Base-by-base conservation (phyloP, 1,284 basidiomycete species). In the Rhodotorula sp. region DNA sequence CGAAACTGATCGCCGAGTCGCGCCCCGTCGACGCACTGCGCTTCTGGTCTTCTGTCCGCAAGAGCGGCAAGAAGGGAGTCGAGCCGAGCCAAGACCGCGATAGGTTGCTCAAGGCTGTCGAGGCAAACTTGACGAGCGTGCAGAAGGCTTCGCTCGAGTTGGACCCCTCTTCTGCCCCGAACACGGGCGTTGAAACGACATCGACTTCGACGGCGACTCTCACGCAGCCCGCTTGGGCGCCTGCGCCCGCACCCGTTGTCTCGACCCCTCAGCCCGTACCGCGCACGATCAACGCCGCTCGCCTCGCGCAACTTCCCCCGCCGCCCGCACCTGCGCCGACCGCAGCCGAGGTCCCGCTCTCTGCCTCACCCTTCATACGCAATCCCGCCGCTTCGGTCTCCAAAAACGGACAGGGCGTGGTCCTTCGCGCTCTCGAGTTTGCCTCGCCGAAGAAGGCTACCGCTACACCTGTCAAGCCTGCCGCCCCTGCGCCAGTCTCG, bases 191-290 rank as follows among this genome's bases (percentile, higher is more conserved):
- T n/a, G 37, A 5, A 31, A 26, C 22, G 16, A 44, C 40, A 4
- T n/a, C 26, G 13, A 7, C 40, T 5, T 59, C 64, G n/a, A n/a
- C 63, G 13, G 30, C 62, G 26, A 53, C 50, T 20, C 54, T 74
- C 48, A 69, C 71, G 7, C 73, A 70, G 40, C 73, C 73, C 7
- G 71, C 70, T 7, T 75, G 73, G 73, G 68, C 67, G 22, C 68
- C 67, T 20, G 28, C 40, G 13, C 55, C 73, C 5, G 11, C 60
- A 55, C 1, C 62, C 22, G 16, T 47, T 1, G 34, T 44, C 6
- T 59, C 58, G 2, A 18, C 65, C 20, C 30, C 62, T 31, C 24
- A 20, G 37, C 54, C 65, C 11, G 52, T n/a, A 4, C 60, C 64
- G 15, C 68, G 65, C 15, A 71, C 72, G 2, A 65, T 74, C 40